A percentile compares a stretch with the other conserved stretches of the same genome.
These are phyloP conservation scores for Wickerhamiella musiphila DNA, from an alignment of 805 yeast genomes.

Conservation along the genomic window DNA sequence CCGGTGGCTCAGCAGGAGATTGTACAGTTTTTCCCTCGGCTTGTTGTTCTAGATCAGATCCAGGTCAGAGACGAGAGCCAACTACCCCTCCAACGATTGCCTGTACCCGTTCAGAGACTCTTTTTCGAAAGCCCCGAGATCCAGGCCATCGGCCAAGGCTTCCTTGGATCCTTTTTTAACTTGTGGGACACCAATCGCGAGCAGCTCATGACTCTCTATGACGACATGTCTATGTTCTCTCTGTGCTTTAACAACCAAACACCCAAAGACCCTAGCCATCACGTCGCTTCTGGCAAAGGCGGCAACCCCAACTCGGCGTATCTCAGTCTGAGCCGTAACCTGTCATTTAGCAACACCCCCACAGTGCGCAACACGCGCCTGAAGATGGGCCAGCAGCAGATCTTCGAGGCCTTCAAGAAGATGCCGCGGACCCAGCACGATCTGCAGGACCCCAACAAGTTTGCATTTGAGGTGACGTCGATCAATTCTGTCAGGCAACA, in stretches of 20 bases:
- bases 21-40: constrained; percentile 58
- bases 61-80: constrained; percentile 58
- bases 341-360: constrained; percentile 39
- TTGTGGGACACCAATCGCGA: constrained; percentile 69
- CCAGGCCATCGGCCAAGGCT: constrained; percentile 55
- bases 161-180: constrained; percentile 55
- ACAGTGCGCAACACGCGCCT: constrained; percentile 37
- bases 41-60: constrained; percentile 62
- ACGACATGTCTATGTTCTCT: constrained; percentile 73
- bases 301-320: constrained; percentile 2
- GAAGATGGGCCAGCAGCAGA: constrained; percentile 50
- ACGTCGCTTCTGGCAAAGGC: constrained; percentile 9
- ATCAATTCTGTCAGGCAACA: constrained; percentile 33
- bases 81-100: constrained; percentile 22
- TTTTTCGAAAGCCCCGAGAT: constrained; percentile 69
- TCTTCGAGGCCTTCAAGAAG: constrained; percentile 40
- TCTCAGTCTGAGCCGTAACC: constrained; percentile 25
- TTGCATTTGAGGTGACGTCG: constrained; percentile 57
- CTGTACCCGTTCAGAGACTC: constrained; percentile 32
- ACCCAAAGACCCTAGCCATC: constrained; percentile 27
- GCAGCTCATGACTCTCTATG: constrained; percentile 56
- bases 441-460: constrained; percentile 44
- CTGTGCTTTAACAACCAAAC: constrained; percentile 56
- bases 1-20: constrained; percentile 38
- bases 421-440: constrained; percentile 71